Conservation (phyloP, 257 asterid species). For the Fraxinus pennsylvanica region DNA sequence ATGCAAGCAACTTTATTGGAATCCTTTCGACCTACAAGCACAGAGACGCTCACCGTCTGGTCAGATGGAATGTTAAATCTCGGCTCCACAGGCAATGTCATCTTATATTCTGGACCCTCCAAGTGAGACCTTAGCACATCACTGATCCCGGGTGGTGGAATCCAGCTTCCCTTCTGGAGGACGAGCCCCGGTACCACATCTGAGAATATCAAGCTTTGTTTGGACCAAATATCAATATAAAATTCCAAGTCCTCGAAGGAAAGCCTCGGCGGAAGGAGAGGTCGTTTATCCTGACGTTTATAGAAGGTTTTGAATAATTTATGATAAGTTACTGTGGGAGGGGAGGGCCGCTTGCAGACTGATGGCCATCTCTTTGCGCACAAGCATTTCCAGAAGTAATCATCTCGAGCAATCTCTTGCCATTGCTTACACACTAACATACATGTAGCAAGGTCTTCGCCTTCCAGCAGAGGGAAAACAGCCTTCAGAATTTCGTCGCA, state of each 20-base stretch:
- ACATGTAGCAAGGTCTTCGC: conserved; percentile 74
- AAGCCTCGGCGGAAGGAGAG: conserved; percentile 75
- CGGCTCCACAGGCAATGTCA: conserved; percentile 82
- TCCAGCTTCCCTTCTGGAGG: conserved; percentile 64
- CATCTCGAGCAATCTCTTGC: conserved; percentile 74
- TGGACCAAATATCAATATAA: conserved; percentile 88
- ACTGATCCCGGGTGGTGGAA: conserved; percentile 72
- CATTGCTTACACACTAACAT: conserved; percentile 82
- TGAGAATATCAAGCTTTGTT: conserved; percentile 64
- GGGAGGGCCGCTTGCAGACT: conserved; percentile 63
- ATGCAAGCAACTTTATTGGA: conserved; percentile 73
- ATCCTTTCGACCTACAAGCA: conserved; percentile 75
- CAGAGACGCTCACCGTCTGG: conserved; percentile 75
- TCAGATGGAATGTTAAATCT: conserved; percentile 75
- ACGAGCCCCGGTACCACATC: conserved; percentile 85
- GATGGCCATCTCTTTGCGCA: conserved; percentile 95
- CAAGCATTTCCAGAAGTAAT: conserved; percentile 92
- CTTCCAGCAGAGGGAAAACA: conserved; percentile 85
- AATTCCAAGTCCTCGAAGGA: conserved; percentile 87
- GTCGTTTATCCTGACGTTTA: conserved; percentile 49
- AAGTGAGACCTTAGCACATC: conserved; percentile 72
- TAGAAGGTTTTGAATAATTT: conserved; percentile 60
- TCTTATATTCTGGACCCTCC: conserved; percentile 78
- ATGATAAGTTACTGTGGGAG: conserved; percentile 64
- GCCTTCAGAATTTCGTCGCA: conserved; percentile 75